Percentiles rank a stretch among this genome's conserved stretches.
phyloP scores from a whole-genome alignment of 345 rosid species.

The Heritiera littoralis region DNA sequence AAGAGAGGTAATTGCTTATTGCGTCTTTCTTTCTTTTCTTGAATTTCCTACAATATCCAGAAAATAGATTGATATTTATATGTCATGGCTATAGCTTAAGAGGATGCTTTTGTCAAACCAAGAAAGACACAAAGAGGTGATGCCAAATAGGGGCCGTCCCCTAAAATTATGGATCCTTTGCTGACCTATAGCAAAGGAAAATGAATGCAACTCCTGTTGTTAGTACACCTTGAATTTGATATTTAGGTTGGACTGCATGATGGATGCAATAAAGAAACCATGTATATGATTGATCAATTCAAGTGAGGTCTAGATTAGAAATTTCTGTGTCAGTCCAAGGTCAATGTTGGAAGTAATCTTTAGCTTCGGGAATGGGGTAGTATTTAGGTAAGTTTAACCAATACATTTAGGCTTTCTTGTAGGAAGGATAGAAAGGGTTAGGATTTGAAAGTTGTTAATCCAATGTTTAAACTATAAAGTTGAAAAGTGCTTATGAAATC shows the following conservation, averaged over 20 bases:
- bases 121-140: background rate
- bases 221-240: background rate
- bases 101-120: background rate
- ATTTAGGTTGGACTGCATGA: background rate
- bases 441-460: no score
- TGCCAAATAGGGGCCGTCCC: background rate
- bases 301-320: background rate
- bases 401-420: background rate
- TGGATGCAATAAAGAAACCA: background rate
- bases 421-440: no score
- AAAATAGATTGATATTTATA: background rate
- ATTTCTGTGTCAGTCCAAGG: background rate
- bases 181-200: background rate
- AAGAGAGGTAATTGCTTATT: background rate
- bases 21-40: background rate
- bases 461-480: no score
- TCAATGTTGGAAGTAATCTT: background rate
- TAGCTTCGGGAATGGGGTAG: background rate
- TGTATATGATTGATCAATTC: background rate
- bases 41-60: background rate
- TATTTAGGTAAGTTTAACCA: background rate
- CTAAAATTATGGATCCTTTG: background rate
- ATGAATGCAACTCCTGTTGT: background rate
- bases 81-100: background rate
- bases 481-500: no score